Evolutionary conservation across 2,329 filamentous ascomycete species (phyloP).

Genomic region (Ceratocystis diversiconidia): DNA sequence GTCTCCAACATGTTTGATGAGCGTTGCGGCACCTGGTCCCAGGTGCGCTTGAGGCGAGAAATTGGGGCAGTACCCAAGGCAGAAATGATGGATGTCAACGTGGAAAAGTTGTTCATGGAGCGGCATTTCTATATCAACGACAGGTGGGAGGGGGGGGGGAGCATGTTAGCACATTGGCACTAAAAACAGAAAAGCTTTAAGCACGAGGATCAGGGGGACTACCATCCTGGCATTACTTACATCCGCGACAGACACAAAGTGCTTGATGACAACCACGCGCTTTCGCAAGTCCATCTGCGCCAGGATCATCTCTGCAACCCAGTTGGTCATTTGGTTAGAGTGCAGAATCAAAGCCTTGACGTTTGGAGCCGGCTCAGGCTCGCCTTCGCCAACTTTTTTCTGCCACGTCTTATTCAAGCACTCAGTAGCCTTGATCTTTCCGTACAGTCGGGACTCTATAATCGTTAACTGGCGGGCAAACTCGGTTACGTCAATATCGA

Average conservation of each 20-base stretch:
- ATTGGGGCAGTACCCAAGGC: conserved; percentile 90
- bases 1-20: conserved; percentile 68
- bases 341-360: conserved; percentile 94
- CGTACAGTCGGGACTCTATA: conserved; percentile 86
- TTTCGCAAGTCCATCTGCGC: conserved; percentile 91
- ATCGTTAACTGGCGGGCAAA: conserved; percentile 97
- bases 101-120: conserved; percentile 87
- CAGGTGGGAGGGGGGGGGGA: neutral
- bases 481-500: conserved; percentile 90
- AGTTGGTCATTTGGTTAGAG: conserved; percentile 97
- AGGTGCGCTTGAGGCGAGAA: conserved; percentile 81
- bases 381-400: conserved; percentile 74
- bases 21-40: conserved; percentile 81
- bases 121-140: conserved; percentile 64
- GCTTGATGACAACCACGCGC: conserved; percentile 92
- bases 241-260: conserved; percentile 92
- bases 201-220: neutral
- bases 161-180: conserved; percentile 21
- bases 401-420: conserved; percentile 99
- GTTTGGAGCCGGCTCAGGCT: conserved; percentile 77
- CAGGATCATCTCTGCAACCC: conserved; percentile 98
- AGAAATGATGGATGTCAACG: conserved; percentile 92
- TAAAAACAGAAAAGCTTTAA: neutral
- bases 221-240: conserved; percentile 41
- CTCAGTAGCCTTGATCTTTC: conserved; percentile 89